Evolutionary conservation across 2,329 filamentous ascomycete genomes (phyloP), one percentile per base, ranked within the genome.

Genomic region (Fusarium hainanense): DNA sequence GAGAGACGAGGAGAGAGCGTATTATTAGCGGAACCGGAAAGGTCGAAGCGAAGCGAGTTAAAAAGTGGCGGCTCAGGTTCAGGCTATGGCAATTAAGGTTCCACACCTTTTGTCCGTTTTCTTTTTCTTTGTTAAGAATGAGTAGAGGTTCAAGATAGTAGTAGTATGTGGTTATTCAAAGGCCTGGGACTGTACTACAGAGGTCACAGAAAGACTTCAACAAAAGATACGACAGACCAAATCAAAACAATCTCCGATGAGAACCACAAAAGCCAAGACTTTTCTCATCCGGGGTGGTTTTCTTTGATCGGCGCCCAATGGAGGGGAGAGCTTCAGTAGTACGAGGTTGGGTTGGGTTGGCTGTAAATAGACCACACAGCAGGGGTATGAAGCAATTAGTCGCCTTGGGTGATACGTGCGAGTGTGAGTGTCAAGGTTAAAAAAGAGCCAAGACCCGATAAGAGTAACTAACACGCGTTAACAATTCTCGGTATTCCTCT

Each of bases 41-140:
- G 49, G 49, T 52, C 23, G 68, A 73, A 73, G 69, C 58, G 64
- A 70, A 63, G 62, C 54, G 58, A 68, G 58, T 30, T 25, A 57
- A 69, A 50, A 58, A 37, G 72, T 75, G 71, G 69, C 66, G 72
- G 70, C 67, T 65, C 64, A 63, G 59, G 69, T 41, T 59, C 55
- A 61, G 55, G 44, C 55, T 51, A 61, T 30, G 43, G n/a, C 41
- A 66, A 66, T 52, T 71, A 73, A 75, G 73, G 73, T 75, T 75
- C 67, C 73, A 75, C 73, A 65, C 73, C 73, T 69, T 42, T 52
- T 54, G 30, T 34, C 21, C 21, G 16, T 25, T 18, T 68, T 71
- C 62, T 43, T 30, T 46, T 20, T 41, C 46, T 47, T 49, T 67
- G 46, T 63, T n/a, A 21, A 32, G 9, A 52, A 47, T 42, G 42